Conservation (phyloP, 2,329 filamentous ascomycete genomes). For the Penicillium sp. region DNA sequence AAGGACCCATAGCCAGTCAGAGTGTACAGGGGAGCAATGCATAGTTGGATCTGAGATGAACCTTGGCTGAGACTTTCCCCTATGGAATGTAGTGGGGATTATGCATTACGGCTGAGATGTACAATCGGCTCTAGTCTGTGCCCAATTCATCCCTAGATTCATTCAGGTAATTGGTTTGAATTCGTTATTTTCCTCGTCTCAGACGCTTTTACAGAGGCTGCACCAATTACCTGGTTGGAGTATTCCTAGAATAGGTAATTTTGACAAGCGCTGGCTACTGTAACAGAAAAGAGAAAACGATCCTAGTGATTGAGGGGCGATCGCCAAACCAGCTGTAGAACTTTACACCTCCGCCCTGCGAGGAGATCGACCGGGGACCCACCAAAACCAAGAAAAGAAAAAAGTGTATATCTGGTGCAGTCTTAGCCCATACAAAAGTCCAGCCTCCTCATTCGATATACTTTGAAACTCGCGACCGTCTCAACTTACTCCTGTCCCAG, state of each 20-base stretch:
- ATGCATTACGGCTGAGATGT: background rate
- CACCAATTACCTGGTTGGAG: background rate
- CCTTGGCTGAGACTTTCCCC: slow-evolving; percentile 11
- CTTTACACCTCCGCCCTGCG: slow-evolving; percentile 8
- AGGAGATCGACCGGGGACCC: slow-evolving; percentile 14
- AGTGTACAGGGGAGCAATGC: slow-evolving; percentile 12
- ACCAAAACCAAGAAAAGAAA: background rate
- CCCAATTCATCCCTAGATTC: slow-evolving; percentile 22
- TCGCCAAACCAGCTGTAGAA: slow-evolving; percentile 5
- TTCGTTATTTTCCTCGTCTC: background rate
- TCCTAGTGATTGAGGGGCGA: slow-evolving; percentile 1
- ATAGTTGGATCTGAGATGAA: slow-evolving; percentile 29
- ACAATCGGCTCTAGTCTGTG: slow-evolving; percentile 9
- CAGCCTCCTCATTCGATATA: slow-evolving; percentile 2
- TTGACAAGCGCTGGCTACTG: background rate
- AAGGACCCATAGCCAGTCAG: slow-evolving; percentile 21
- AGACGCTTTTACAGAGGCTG: background rate
- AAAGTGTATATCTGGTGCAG: background rate
- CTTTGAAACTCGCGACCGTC: slow-evolving; percentile 24
- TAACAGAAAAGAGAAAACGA: background rate
- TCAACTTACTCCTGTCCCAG: slow-evolving; percentile 17
- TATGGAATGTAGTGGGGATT: background rate
- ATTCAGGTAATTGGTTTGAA: background rate
- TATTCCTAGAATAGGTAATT: background rate
- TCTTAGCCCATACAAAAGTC: background rate